phyloP scores from a whole-genome alignment of 148 eudicot genomes.

The Rhododendron ovatum region DNA sequence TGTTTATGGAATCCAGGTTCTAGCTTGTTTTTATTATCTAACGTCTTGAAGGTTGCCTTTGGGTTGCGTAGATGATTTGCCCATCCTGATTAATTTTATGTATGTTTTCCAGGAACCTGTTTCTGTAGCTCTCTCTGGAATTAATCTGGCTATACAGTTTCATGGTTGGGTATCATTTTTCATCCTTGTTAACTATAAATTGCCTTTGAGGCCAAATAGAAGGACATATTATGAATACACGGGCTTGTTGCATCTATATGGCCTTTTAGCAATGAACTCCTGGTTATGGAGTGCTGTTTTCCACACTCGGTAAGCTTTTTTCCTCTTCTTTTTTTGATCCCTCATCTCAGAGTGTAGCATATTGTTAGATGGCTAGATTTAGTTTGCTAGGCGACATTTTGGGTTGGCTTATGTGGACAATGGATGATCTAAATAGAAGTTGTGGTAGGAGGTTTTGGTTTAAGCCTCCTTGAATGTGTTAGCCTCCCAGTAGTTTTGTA shows the following conservation, averaged over 20 bases:
- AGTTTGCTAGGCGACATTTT: background rate
- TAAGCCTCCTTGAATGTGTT: background rate
- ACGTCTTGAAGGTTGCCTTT: background rate
- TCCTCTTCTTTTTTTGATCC: background rate
- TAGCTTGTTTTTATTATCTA: background rate
- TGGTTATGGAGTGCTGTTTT: constrained; percentile 91
- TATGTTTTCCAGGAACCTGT: constrained; percentile 69
- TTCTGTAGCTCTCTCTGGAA: constrained; percentile 77
- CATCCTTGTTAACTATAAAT: constrained; percentile 79
- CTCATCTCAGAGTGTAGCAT: background rate
- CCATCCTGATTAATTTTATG: background rate
- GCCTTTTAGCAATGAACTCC: constrained; percentile 76
- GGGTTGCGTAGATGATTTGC: background rate
- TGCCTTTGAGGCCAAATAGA: constrained; percentile 55
- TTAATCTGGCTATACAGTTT: constrained; percentile 92
- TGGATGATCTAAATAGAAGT: background rate
- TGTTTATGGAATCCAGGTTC: constrained; percentile 85
- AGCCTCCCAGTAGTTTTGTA: background rate
- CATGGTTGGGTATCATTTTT: constrained; percentile 97
- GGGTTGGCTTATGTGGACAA: background rate
- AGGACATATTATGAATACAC: constrained; percentile 72
- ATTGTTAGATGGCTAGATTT: background rate
- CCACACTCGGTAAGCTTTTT: constrained; percentile 67
- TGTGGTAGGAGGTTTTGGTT: background rate
- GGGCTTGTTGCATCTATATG: constrained; percentile 85